A percentile compares a stretch with the other conserved stretches of the same genome.
Conservation (phyloP, 352 stramenopile species). For the Phytophthora chlamydospora region DNA sequence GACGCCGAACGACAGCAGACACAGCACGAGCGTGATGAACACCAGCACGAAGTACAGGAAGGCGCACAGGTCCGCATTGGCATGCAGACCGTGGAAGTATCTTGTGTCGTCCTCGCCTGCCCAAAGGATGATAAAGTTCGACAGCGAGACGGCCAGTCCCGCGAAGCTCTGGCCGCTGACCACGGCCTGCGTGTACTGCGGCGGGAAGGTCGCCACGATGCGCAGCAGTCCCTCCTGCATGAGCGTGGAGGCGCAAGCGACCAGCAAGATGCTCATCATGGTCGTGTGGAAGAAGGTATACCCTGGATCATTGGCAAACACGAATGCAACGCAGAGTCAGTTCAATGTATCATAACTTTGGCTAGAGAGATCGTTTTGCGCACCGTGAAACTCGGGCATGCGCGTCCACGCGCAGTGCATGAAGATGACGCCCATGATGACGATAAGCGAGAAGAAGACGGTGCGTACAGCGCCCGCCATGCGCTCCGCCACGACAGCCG, state of each 20-base stretch:
- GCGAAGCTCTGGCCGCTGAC: constrained; percentile 82
- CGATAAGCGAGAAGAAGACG: constrained; percentile 68
- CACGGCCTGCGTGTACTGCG: constrained; percentile 77
- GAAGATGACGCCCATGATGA: constrained; percentile 77
- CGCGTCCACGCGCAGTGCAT: constrained; percentile 73
- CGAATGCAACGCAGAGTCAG: background rate
- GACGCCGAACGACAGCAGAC: constrained; percentile 53
- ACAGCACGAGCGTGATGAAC: constrained; percentile 69
- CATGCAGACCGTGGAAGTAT: constrained; percentile 29
- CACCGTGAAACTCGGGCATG: constrained; percentile 74
- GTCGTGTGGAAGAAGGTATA: constrained; percentile 78
- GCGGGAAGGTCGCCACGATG: constrained; percentile 76
- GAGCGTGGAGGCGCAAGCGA: constrained; percentile 70
- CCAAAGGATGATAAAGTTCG: constrained; percentile 73
- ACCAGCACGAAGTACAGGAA: constrained; percentile 85
- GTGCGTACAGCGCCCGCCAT: constrained; percentile 68
- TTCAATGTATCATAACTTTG: constrained; percentile 17
- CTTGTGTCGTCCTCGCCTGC: constrained; percentile 39
- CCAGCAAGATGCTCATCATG: constrained; percentile 76
- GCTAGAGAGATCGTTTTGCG: background rate
- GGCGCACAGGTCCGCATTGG: constrained; percentile 62
- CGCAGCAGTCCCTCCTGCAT: constrained; percentile 84
- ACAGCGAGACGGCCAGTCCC: constrained; percentile 71
- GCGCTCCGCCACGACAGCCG: constrained; percentile 57
- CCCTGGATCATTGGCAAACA: constrained; percentile 15